Evolutionary conservation across 192 early-diverging fungal species (phyloP), one percentile per base, ranked within the genome.

Genomic region (Mortierella hygrophila): DNA sequence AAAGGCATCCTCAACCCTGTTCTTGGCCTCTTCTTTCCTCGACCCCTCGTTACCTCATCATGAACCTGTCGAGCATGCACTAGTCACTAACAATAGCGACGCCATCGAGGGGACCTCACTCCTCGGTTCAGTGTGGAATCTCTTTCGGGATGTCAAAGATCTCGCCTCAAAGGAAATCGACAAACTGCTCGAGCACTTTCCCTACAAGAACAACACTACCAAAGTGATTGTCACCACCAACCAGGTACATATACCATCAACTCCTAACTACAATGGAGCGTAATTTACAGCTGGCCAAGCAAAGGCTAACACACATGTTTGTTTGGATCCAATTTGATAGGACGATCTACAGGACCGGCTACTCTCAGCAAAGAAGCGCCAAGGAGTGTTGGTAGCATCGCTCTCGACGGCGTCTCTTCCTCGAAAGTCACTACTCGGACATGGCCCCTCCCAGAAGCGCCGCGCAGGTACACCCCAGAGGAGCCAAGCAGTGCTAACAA

Each of bases 71-170:
- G 49, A 44, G 44, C 68, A 8, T 10, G 23, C 32, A 35, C 80
- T 20, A 70, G 32, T 37, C 74, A 60, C 0, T 9, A 52, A 26
- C 8, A 74, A 35, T n/a, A 74, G 13, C 44, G 13, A n/a, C 13
- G 11, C 44, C 44, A 42, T 55, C 49, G 82, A 83, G 7, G 46
- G 44, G 6, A 79, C 82, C 9, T 79, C 82, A 6, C 68, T 85
- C 29, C 74, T 85, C 3, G 78, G 78, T 0, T 85, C 83, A 18
- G 60, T 85, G 7, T 85, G 83, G 83, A 85, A 85, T 60, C 70
- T 85, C 23, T 38, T 80, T 46, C 77, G 75, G 72, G 84, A 86
- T 70, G 79, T 68, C 29, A 75, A 75, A 16, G 76, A 86, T 6
- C 42, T 86, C 3, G 84, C 84, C 32, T 44, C 65, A 23, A 80